Base-by-base conservation (phyloP, 345 rosid genomes). In the Eucalyptus grandis region DNA sequence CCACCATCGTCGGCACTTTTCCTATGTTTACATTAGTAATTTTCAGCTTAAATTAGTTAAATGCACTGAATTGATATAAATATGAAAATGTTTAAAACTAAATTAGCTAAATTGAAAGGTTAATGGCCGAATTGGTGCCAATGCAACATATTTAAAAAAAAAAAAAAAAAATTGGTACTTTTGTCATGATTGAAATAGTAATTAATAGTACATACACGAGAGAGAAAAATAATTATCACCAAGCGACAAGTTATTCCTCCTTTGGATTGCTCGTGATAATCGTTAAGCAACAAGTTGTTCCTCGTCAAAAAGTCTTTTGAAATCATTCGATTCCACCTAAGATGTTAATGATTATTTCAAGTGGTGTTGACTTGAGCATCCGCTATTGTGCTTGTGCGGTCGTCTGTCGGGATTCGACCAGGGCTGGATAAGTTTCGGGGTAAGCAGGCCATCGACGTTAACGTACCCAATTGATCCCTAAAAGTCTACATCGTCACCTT, bases 51-150 rank as follows among this genome's bases (percentile, higher is more conserved):
- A 54, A 54, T 54, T 19, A 21, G 5, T 11, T 21, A 21, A 54
- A 54, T 21, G 58, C 0, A 54, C 0, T 54, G 1, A 53, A 54
- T 21, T 54, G 2, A 0, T 8, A 54, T 54, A 0, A 54, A 54
- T 21, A 54, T 54, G 0, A 54, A 54, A 21, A 21, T 3, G 0
- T 8, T 19, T 21, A 54, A 21, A 21, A 54, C 1, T 54, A 54
- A 54, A 54, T 21, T 54, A 21, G 0, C 26, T 54, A 1, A 1
- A 54, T 54, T 17, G 10, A 54, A 21, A 54, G 4, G 24, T 1
- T 54, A 7, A 54, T 0, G 11, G 24, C 5, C 2, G 0, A 54
- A 54, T 54, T 21, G 58, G 26, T 4, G 0, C 26, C 5, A 54
- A 54, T 54, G 11, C 5, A 54, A 53, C 5, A 17, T 7, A 0